Evolutionary conservation across 192 early-diverging fungal genomes (phyloP).

Genomic region (Piromyces sp.): DNA sequence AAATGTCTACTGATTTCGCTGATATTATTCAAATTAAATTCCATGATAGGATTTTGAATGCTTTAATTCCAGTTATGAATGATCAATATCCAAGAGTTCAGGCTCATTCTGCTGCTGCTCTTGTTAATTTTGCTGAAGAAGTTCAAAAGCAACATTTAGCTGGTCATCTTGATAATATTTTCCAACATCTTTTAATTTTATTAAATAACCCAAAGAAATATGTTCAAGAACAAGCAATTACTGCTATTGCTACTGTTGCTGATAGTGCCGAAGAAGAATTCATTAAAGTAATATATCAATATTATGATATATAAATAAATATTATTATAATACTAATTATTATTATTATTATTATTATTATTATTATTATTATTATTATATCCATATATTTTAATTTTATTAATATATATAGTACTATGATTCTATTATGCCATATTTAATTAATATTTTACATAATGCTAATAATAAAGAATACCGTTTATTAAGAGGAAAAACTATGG

Average conservation of each 20-base stretch:
- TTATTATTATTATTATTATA: too few relatives aligned
- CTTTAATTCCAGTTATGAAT: conserved; percentile 77
- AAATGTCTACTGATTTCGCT: conserved; percentile 95
- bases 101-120: conserved; percentile 82
- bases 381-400: too few relatives aligned
- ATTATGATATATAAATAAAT: too few relatives aligned
- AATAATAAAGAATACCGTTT: conserved; percentile 71
- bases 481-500: conserved; percentile 90
- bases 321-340: too few relatives aligned
- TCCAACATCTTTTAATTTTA: conserved; percentile 67
- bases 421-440: conserved; percentile 86
- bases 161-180: conserved; percentile 78
- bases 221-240: conserved; percentile 97
- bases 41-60: conserved; percentile 48
- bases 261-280: conserved; percentile 87
- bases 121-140: conserved; percentile 95
- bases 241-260: conserved; percentile 89
- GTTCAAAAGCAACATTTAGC: conserved; percentile 63
- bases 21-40: conserved; percentile 49
- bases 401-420: conserved; percentile 45
- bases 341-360: too few relatives aligned
- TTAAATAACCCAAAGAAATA: conserved; percentile 72
- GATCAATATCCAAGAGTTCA: conserved; percentile 76
- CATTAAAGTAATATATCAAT: conserved; percentile 35
- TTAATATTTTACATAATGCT: conserved; percentile 72